Base-by-base conservation (phyloP, 1,284 basidiomycete genomes). In the Baeospora myosura region DNA sequence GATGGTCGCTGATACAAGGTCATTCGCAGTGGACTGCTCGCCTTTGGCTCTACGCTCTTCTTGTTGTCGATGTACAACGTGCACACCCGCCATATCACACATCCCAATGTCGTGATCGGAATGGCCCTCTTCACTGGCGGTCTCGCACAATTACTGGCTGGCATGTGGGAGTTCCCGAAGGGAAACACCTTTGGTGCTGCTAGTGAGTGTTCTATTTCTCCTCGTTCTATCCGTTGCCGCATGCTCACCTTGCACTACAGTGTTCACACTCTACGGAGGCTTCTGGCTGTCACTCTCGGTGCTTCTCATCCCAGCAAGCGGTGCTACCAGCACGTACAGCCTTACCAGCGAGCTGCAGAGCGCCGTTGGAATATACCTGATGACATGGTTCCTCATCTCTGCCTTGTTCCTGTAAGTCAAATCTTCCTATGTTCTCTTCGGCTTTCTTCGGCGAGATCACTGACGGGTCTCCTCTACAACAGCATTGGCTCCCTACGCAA, bases 51-150 rank as follows among this genome's bases (percentile, higher is more conserved):
- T 2, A 87, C 82, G 23, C 85, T 81, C 0, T 72, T 87, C 55
- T 74, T 86, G 47, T 66, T 85, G 38, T 83, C 81, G 4, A 50
- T 86, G 54, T 80, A 73, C 69, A 87, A 83, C 56, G 64, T 74
- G 30, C 55, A 68, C 41, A 62, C 79, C 28, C 68, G 77, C 16
- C 62, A 64, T 12, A 64, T 87, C 43, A 51, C 55, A 17, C 59
- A 58, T 2, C 73, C 81, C 23, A 92, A 93, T 55, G 77, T 85
- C 41, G 77, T 94, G 48, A 72, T 93, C 43, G 89, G 88, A 49
- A 87, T 93, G 78, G 87, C 88, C 5, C 60, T 88, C 48, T 85
- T 76, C 59, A 78, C 76, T 48, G 93, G 92, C 44, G 94, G 94
- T 47, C 74, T 94, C 17, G 77, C 76, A 5, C 94, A 87, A 58